Base-by-base conservation (phyloP, 177 flowering plant species). In the Vitis hybrid region DNA sequence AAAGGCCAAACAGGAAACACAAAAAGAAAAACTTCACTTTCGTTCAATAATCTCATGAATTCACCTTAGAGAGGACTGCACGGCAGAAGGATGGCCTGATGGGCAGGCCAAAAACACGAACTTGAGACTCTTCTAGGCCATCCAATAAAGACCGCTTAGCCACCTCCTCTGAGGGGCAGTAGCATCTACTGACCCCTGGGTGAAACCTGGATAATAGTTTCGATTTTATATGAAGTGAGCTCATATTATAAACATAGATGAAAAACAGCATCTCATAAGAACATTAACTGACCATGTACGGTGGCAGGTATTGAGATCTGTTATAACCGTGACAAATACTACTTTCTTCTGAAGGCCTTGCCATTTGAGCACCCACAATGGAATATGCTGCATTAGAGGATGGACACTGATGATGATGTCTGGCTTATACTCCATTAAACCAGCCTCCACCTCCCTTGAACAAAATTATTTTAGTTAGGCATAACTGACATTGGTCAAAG, bases 301-400 rank as follows among this genome's bases (percentile, higher is more conserved):
- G 72, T 94, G 97, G 79, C 98, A 94, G 32, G 91, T 82, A 67
- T 86, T 92, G 73, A 94, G 95, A 72, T 94, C 98, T 32, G 97
- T 94, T 64, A 94, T 94, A 51, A 94, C 95, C 4, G 98, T 92
- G 11, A 90, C 97, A 79, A 94, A 94, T 24, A 92, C 70, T 18
- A 92, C 97, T 78, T 91, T 94, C 83, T 94, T 91, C 56, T 88
- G 89, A 66, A 94, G 89, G 52, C 91, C 89, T 80, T 92, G 91
- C 97, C 98, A 92, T 80, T 90, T 94, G 14, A 94, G 97, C 74
- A 92, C 98, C 97, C 92, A 86, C 64, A 94, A 63, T 27, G 98
- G 97, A 68, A 94, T 90, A 64, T 94, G 98, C 68, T 94, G 98
- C 98, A 94, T 94, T 21, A 94, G 84, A 62, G 98, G 98, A 79